phyloP scores from a whole-genome alignment of 805 yeast species.

The Wickerhamomyces pijperi region DNA sequence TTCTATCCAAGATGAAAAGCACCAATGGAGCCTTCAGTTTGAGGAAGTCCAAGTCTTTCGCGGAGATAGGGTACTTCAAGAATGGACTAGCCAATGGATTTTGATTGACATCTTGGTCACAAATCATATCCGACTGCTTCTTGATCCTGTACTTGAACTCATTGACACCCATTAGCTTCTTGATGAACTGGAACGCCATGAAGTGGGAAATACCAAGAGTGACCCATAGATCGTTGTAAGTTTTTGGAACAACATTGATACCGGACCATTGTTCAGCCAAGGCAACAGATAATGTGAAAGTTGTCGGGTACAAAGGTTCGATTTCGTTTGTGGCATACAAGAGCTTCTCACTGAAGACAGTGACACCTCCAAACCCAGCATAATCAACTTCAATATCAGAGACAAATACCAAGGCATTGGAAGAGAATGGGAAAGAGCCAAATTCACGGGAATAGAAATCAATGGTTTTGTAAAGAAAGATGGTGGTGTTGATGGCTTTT shows the following conservation, averaged over 20 bases:
- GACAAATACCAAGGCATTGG: conserved; percentile 70
- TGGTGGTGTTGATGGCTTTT: conserved; percentile 58
- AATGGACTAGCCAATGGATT: conserved; percentile 73
- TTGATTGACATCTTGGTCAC: conserved; percentile 65
- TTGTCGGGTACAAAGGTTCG: conserved; percentile 65
- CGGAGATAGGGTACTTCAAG: conserved; percentile 51
- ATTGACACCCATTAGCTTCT: conserved; percentile 69
- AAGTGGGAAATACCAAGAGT: conserved; percentile 74
- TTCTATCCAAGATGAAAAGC: conserved; percentile 68
- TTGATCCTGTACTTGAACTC: conserved; percentile 69
- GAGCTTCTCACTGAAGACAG: conserved; percentile 47
- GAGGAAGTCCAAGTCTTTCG: conserved; percentile 55
- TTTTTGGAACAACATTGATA: conserved; percentile 73
- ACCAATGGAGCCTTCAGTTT: conserved; percentile 79
- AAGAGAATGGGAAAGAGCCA: conserved; percentile 86
- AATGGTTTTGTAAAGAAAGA: conserved; percentile 66
- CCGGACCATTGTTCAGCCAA: conserved; percentile 91
- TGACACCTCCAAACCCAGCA: conserved; percentile 65
- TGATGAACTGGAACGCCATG: conserved; percentile 68
- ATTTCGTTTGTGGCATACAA: conserved; percentile 64
- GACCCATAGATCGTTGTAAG: conserved; percentile 79
- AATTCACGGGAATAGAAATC: conserved; percentile 79
- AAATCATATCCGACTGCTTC: conserved; percentile 49
- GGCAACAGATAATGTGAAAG: conserved; percentile 58
- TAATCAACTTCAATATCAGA: conserved; percentile 37